Base-by-base conservation (phyloP, 1,284 basidiomycete species). In the Ganoderma meredithae region DNA sequence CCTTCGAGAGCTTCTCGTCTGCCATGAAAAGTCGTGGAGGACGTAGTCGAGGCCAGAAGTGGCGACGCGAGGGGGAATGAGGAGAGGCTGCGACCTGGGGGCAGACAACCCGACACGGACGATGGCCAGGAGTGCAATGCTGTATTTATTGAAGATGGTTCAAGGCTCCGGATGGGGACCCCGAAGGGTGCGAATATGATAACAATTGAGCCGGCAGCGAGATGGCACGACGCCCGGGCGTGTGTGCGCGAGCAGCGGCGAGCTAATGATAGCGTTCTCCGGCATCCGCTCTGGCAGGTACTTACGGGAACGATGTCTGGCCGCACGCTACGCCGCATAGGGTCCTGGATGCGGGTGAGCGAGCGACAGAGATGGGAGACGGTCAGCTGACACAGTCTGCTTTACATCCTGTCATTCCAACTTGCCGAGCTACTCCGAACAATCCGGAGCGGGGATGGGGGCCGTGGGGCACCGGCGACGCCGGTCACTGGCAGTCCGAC, bases 1-100 rank as follows among this genome's bases (percentile, higher is more conserved):
- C 66, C 41, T 61, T 71, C 3, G 66, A 15, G 27, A 71, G 44
- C 60, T 71, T 71, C 22, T 69, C 67, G 25, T 62, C 58, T 67
- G 70, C 65, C 43, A 52, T 61, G 43, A 39, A 33, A 31, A 22
- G 39, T 7, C 25, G 58, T 22, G 39, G 13, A 39, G 19, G 49
- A 62, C 10, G 33, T 19, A 25, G 63, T 13, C 5, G 49, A 40
- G 27, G 41, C 22, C 49, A 5, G 27, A 53, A 27, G 59, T 39
- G 36, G 36, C 36, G 10, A 39, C 36, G 10, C 36, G 36, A 39
- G 7, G 36, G 36, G 36, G 36, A 10, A 39, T 8, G 31, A 39
- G 52, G 25, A 55, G 25, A 55, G 13, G 52, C 15, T 43, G 41
- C 41, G 41, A 43, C 52, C 52, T 9, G 52, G 25, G 31, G 52